Base-by-base conservation (phyloP, 371 early-diverging fungal genomes). In the Nematocida sp. region DNA sequence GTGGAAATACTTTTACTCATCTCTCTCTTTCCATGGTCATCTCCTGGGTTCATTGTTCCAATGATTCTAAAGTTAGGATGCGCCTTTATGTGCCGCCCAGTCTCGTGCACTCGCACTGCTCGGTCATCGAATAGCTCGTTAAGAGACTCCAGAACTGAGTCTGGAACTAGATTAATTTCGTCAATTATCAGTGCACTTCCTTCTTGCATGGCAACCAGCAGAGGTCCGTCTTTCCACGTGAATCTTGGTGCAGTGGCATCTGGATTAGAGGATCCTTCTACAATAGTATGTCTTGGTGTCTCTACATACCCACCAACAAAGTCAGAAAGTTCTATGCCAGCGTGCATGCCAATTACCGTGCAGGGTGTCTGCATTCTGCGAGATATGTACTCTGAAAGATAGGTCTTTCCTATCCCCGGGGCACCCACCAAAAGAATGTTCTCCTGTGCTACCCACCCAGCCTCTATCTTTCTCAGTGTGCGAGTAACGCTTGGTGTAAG, bases 41-140 rank as follows among this genome's bases (percentile, higher is more conserved):
- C 96, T 72, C 97, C 95, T 9, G 98, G 98, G 88, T 99, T 99
- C 99, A 99, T 99, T 2, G 98, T 97, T n/a, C 98, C 98, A 66
- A 96, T 86, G 85, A 98, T 94, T 71, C 91, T 90, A 89, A 98
- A 97, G 3, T 90, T 90, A 3, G 88, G 87, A 33, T 86, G 86
- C 3, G 91, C 94, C 62, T 85, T 86, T 57, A 94, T 88, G 58
- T 92, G 91, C n/a, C 66, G 70, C 62, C 92, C 92, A 76, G 92
- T 94, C 87, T 98, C 99, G 15, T 97, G 93, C 42, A 99, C 88
- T 57, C 94, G 92, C 18, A 98, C 87, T 3, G 91, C 87, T 58
- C 95, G 90, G 56, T 91, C 89, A 1, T 96, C 93, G 3, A 99
- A 89, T 0, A 98, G 94, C 83, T 92, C 91, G 89, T 99, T 99